phyloP scores from a whole-genome alignment of 108 stramenopile species.

The Pseudonitzschia multiseries region DNA sequence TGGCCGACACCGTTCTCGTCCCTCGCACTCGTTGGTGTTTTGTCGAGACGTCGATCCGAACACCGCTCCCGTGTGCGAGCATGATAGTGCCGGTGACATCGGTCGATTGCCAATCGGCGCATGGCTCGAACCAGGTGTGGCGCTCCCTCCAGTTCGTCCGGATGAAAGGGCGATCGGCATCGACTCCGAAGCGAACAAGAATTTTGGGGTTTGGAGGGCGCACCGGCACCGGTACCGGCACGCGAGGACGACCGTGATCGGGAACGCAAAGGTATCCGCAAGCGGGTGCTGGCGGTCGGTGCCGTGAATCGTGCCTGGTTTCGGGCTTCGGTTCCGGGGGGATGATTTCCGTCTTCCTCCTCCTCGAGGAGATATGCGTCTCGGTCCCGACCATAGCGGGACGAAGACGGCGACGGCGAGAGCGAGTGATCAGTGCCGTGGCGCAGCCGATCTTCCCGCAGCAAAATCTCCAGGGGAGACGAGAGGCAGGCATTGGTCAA shows the following conservation, averaged over 20 bases:
- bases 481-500: background rate
- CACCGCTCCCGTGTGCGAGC: background rate
- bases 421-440: background rate
- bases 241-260: too few relatives aligned
- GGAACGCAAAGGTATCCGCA: background rate
- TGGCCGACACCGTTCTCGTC: background rate
- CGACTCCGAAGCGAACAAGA: background rate
- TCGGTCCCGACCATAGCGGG: background rate
- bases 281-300: background rate
- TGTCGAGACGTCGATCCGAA: background rate
- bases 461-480: conserved; percentile 6
- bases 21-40: background rate
- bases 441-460: conserved; percentile 1
- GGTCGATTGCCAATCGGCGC: background rate
- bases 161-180: background rate
- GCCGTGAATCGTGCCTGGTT: background rate
- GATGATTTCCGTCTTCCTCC: background rate
- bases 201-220: background rate
- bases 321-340: background rate
- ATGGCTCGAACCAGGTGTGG: background rate
- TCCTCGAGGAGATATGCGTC: background rate
- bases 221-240: background rate
- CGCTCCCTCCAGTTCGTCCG: background rate
- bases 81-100: background rate
- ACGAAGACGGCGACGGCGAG: too few relatives aligned